Conservation (phyloP, 176 grass and related monocot genomes). For the Zea luxurians region DNA sequence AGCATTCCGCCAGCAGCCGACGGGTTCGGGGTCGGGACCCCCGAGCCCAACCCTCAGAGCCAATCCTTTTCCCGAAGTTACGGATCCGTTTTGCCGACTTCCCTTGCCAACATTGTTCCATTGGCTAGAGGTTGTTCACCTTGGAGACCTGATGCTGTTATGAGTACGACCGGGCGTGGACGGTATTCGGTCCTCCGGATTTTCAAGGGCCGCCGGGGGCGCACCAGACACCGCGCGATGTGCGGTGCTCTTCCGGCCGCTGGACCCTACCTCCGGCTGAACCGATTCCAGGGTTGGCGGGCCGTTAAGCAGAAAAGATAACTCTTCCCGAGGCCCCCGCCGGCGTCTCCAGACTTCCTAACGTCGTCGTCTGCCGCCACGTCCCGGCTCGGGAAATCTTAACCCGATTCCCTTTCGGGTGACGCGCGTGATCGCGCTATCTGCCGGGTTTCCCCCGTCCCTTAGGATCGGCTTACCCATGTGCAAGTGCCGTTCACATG, state of each 20-base stretch:
- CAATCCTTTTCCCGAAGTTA: conserved; percentile 81
- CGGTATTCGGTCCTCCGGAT: conserved; percentile 67
- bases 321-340: conserved; percentile 71
- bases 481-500: conserved; percentile 54
- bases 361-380: conserved; percentile 54
- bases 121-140: conserved; percentile 49
- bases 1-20: conserved; percentile 21
- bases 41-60: conserved; percentile 59
- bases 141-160: conserved; percentile 82
- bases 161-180: conserved; percentile 50
- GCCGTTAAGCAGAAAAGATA: conserved; percentile 81
- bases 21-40: conserved; percentile 41
- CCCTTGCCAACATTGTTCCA: conserved; percentile 77
- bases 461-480: conserved; percentile 62
- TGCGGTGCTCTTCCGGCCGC: conserved; percentile 67
- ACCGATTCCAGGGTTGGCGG: conserved; percentile 61
- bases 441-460: neutral
- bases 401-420: conserved; percentile 40
- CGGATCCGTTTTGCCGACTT: conserved; percentile 83
- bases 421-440: neutral
- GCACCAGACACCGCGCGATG: conserved; percentile 62
- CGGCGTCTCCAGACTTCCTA: conserved; percentile 60
- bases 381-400: conserved; percentile 55
- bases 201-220: conserved; percentile 60
- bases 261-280: conserved; percentile 75